Percentiles rank a stretch among this genome's conserved stretches.
Conservation (phyloP, 768 basidiomycete species). For the Mycena venus region DNA sequence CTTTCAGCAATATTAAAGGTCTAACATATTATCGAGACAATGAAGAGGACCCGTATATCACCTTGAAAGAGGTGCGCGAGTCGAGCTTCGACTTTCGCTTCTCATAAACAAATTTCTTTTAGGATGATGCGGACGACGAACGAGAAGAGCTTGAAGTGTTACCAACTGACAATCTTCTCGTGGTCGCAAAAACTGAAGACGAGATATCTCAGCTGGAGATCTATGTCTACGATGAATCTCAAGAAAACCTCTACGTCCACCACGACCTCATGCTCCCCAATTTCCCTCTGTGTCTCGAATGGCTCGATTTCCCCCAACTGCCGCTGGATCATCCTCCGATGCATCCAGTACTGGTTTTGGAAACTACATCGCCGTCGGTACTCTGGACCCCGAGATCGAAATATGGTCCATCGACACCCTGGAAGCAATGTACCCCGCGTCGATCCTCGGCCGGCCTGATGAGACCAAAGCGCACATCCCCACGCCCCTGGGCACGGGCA, state of each 20-base stretch:
- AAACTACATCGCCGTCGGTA: conserved; percentile 96
- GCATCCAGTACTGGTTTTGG: conserved; percentile 64
- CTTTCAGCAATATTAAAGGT: conserved; percentile 97
- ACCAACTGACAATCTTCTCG: conserved; percentile 92
- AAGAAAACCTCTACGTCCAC: conserved; percentile 95
- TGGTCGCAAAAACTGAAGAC: conserved; percentile 95
- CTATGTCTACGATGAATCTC: conserved; percentile 93
- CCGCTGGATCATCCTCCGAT: conserved; percentile 56
- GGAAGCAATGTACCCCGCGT: conserved; percentile 94
- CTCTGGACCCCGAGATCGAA: conserved; percentile 97
- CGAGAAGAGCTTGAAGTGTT: conserved; percentile 90
- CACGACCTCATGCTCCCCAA: conserved; percentile 98
- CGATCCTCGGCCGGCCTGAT: conserved; percentile 92
- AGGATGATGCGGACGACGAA: conserved; percentile 86
- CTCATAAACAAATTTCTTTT: too few species aligned
- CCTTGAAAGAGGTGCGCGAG: conserved; percentile 83
- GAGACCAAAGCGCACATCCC: conserved; percentile 85
- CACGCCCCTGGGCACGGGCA: conserved; percentile 88
- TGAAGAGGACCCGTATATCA: conserved; percentile 96
- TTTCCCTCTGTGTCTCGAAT: conserved; percentile 98
- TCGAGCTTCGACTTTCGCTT: too few species aligned
- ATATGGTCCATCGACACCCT: conserved; percentile 97
- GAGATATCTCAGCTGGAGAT: conserved; percentile 96
- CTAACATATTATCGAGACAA: conserved; percentile 92
- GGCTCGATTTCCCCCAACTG: conserved; percentile 93